Conservation (phyloP, 176 grass and related monocot species). For the Poa annua region DNA sequence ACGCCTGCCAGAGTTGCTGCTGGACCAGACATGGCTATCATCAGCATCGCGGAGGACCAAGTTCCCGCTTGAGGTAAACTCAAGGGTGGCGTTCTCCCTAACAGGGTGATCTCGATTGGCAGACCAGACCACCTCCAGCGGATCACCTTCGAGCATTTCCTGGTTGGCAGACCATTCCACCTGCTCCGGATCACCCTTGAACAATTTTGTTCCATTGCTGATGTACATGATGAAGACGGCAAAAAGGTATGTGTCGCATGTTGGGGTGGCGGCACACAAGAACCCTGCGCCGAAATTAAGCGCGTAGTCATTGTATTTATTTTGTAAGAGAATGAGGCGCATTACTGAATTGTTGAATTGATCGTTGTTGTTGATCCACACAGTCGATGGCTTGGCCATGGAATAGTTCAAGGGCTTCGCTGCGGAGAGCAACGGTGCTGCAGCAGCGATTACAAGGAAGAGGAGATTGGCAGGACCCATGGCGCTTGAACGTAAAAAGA, state of each 20-base stretch:
- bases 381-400: neutral
- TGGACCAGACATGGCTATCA: neutral
- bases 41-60: constrained; percentile 1
- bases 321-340: too few relatives aligned
- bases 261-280: neutral
- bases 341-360: neutral
- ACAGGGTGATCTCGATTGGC: neutral
- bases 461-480: neutral
- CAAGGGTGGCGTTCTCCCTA: neutral
- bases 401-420: neutral
- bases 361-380: neutral
- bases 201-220: too few relatives aligned
- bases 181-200: neutral
- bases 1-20: too few relatives aligned
- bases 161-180: neutral
- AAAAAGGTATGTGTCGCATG: neutral
- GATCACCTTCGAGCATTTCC: too few relatives aligned
- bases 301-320: too few relatives aligned
- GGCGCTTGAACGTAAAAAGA: neutral
- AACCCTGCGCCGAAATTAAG: neutral
- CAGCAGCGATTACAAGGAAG: neutral
- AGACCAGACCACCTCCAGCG: neutral
- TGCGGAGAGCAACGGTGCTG: neutral
- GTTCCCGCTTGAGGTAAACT: neutral
- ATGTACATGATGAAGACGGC: neutral